Evolutionary conservation across 768 basidiomycete genomes (phyloP).

Genomic region (Auricularia sp.): DNA sequence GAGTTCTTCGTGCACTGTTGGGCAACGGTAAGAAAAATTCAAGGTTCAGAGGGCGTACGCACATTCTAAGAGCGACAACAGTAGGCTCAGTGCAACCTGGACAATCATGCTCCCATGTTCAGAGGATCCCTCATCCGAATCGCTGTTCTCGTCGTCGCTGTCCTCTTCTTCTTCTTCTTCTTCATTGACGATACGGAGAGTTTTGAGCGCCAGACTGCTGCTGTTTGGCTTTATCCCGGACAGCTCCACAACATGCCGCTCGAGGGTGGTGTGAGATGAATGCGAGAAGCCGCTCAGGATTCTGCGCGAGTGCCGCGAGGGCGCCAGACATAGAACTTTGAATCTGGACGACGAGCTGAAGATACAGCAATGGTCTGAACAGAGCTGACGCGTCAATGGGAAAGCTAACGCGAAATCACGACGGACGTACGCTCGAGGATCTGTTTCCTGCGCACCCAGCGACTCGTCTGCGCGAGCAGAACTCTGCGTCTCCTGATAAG

Average conservation of each 20-base stretch:
- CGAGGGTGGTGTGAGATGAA: slow-evolving; percentile 77
- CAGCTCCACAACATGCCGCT: slow-evolving; percentile 12
- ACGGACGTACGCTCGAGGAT: slow-evolving; percentile 42
- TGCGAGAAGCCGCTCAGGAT: slow-evolving; percentile 65
- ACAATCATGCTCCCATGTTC: slow-evolving; percentile 22
- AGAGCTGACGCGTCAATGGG: slow-evolving; percentile 6
- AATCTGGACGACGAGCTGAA: slow-evolving; percentile 78
- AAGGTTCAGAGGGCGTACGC: slow-evolving; percentile 3
- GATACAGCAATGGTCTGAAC: slow-evolving; percentile 55
- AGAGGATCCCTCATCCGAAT: slow-evolving; percentile 42
- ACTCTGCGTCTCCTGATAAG: slow-evolving; percentile 43
- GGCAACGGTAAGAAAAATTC: slow-evolving; percentile 15
- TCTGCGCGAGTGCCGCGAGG: slow-evolving; percentile 15
- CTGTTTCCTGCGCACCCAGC: slow-evolving; percentile 21
- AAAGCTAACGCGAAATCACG: background rate
- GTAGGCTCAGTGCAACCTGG: slow-evolving; percentile 52
- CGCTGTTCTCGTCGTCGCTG: slow-evolving; percentile 27
- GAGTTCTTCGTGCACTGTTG: slow-evolving; percentile 24
- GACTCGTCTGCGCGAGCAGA: slow-evolving; percentile 11
- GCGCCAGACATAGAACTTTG: slow-evolving; percentile 56
- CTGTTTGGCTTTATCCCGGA: background rate
- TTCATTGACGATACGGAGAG: slow-evolving; percentile 28
- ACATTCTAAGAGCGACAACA: slow-evolving; percentile 87
- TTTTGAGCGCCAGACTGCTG: slow-evolving; percentile 8
- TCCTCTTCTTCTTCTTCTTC: slow-evolving; percentile 26